Evolutionary conservation across 768 basidiomycete genomes (phyloP).

Genomic region (Auricularia heimuer): DNA sequence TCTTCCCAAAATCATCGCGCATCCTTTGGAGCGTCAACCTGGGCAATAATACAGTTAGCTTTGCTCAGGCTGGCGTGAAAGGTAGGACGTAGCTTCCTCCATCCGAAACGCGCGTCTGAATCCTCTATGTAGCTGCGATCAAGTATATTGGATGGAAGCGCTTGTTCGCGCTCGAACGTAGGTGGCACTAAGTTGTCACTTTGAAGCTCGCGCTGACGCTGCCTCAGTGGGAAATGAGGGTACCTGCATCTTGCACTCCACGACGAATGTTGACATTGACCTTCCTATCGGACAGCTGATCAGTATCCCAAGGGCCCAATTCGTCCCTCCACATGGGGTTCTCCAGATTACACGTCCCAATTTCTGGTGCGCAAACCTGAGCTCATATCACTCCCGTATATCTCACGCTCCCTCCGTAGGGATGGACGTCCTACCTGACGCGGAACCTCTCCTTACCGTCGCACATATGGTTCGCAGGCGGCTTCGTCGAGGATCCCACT

Average conservation of each 20-base stretch:
- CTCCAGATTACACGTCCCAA: constrained; percentile 16
- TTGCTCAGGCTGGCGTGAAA: constrained; percentile 12
- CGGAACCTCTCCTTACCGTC: constrained; percentile 12
- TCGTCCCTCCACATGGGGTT: constrained; percentile 14
- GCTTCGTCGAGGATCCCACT: constrained; percentile 19
- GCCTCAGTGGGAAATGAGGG: background rate
- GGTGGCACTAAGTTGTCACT: background rate
- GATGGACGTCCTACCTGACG: constrained; percentile 17
- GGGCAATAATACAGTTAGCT: constrained; percentile 20
- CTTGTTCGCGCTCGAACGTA: constrained; percentile 21
- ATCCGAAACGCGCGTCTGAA: background rate
- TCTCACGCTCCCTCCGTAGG: constrained; percentile 5
- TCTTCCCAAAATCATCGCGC: constrained; percentile 16
- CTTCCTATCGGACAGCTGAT: constrained; percentile 9
- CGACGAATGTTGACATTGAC: no score
- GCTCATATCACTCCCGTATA: background rate
- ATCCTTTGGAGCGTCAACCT: constrained; percentile 23
- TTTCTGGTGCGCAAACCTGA: constrained; percentile 12
- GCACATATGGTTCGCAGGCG: constrained; percentile 16
- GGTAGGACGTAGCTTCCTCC: background rate
- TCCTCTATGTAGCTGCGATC: constrained; percentile 14
- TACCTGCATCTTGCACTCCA: background rate
- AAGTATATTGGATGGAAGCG: constrained; percentile 16
- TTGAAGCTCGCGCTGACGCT: no score
- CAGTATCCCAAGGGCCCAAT: constrained; percentile 15